Conservation (phyloP, 1,139 yeast species). For the Hansenula sp. region DNA sequence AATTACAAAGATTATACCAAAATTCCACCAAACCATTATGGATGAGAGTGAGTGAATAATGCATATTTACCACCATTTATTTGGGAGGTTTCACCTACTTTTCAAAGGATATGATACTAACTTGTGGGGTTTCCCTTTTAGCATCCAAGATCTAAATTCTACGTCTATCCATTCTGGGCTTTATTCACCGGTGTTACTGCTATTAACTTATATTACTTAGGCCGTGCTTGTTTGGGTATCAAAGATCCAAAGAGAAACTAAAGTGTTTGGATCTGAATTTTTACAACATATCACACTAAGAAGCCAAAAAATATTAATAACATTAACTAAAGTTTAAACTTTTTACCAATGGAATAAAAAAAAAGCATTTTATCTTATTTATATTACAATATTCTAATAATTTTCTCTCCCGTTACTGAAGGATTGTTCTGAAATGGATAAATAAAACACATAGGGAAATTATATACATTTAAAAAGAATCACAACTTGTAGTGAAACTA, state of each 20-base stretch:
- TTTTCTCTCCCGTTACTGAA: too few relatives aligned
- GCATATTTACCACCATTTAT: too few relatives aligned
- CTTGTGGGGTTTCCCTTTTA: background rate
- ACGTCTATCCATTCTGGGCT: conserved; percentile 88
- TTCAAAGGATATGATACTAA: conserved; percentile 9
- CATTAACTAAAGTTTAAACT: background rate
- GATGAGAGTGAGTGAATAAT: conserved; percentile 47
- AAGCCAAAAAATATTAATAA: too few relatives aligned
- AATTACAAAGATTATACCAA: conserved; percentile 75
- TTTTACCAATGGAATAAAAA: background rate
- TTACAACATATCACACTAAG: background rate
- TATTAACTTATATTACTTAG: conserved; percentile 70
- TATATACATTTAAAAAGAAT: background rate
- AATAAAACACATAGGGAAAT: background rate
- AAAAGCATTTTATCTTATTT: background rate
- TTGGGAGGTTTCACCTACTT: conserved; percentile 26
- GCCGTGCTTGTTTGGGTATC: conserved; percentile 73
- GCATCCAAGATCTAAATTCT: conserved; percentile 71
- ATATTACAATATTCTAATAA: too few relatives aligned
- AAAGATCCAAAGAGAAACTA: conserved; percentile 35
- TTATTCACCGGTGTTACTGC: conserved; percentile 71
- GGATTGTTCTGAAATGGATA: background rate
- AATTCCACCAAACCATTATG: conserved; percentile 67
- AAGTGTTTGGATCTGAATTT: too few relatives aligned
- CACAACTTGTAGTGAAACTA: background rate